Percentiles rank a stretch among this genome's conserved stretches.
Conservation (phyloP, 148 eudicot genomes). For the Selenicereus undatus region DNA sequence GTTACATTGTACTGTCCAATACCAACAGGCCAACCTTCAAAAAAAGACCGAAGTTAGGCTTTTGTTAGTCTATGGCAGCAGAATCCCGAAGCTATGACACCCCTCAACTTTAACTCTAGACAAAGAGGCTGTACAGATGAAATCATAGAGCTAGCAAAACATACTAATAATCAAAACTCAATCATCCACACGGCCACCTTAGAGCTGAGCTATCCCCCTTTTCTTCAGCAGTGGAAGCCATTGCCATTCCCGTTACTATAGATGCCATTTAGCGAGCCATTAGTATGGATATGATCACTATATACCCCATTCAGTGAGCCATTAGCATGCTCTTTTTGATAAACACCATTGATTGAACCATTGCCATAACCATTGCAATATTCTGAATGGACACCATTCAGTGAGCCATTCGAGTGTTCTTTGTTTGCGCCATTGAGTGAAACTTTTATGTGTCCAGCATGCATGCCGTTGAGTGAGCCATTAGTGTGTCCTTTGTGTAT, state of each 20-base stretch:
- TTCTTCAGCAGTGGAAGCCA: constrained; percentile 7
- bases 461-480: constrained; percentile 36
- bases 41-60: constrained; percentile 62
- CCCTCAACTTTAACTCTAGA: constrained; percentile 14
- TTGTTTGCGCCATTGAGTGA: constrained; percentile 4
- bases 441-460: constrained; percentile 17
- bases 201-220: not conserved
- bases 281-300: constrained; percentile 17
- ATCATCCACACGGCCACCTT: constrained; percentile 10
- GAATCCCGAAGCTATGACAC: constrained; percentile 22
- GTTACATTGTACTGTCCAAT: constrained; percentile 12
- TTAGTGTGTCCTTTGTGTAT: constrained; percentile 6
- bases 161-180: constrained; percentile 23
- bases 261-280: constrained; percentile 19
- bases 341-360: constrained; percentile 15
- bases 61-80: constrained; percentile 13
- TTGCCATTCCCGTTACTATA: constrained; percentile 22
- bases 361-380: too few relatives aligned
- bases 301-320: constrained; percentile 14
- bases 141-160: constrained; percentile 15
- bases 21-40: constrained; percentile 32
- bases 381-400: constrained; percentile 10
- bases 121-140: constrained; percentile 28
- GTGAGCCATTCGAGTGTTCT: constrained; percentile 7
- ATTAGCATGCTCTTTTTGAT: constrained; percentile 22